These are phyloP conservation scores for Phenoliferia sp. DNA, from an alignment of 1,284 basidiomycete genomes.

Conservation along the genomic window DNA sequence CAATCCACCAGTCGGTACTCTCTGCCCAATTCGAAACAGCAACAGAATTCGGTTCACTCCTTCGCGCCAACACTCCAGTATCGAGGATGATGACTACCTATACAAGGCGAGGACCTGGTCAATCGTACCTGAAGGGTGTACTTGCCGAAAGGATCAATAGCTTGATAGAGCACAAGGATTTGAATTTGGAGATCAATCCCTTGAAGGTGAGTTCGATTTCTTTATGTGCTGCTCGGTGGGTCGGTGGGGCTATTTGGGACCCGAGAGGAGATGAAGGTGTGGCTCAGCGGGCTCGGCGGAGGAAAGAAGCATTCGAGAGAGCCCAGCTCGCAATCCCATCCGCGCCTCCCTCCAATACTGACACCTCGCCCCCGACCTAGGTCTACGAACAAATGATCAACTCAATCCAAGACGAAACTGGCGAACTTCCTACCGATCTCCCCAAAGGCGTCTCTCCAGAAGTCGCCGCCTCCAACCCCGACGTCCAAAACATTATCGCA, in stretches of 20 bases:
- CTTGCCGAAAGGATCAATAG: slow-evolving; percentile 96
- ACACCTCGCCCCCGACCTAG: too few species aligned
- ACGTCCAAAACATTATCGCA: slow-evolving; percentile 95
- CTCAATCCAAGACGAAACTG: slow-evolving; percentile 95
- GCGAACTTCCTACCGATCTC: slow-evolving; percentile 78
- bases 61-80: slow-evolving; percentile 96
- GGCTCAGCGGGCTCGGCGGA: too few species aligned
- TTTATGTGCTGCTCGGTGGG: too few species aligned
- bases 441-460: slow-evolving; percentile 90
- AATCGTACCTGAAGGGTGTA: slow-evolving; percentile 94
- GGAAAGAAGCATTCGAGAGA: neutral
- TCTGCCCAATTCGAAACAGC: slow-evolving; percentile 98
- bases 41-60: slow-evolving; percentile 92
- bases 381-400: slow-evolving; percentile 98
- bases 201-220: slow-evolving; percentile 70
- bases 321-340: too few species aligned
- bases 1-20: slow-evolving; percentile 71
- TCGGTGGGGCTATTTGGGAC: neutral
- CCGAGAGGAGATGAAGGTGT: too few species aligned
- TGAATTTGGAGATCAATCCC: slow-evolving; percentile 97
- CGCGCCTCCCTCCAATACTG: too few species aligned
- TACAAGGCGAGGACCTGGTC: slow-evolving; percentile 93
- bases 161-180: slow-evolving; percentile 95
- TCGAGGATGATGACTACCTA: slow-evolving; percentile 99
- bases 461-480: slow-evolving; percentile 82